Evolutionary conservation across 2,329 filamentous ascomycete species (phyloP), one percentile per base, ranked within the genome.

Genomic region (Grosmannia penicillata): DNA sequence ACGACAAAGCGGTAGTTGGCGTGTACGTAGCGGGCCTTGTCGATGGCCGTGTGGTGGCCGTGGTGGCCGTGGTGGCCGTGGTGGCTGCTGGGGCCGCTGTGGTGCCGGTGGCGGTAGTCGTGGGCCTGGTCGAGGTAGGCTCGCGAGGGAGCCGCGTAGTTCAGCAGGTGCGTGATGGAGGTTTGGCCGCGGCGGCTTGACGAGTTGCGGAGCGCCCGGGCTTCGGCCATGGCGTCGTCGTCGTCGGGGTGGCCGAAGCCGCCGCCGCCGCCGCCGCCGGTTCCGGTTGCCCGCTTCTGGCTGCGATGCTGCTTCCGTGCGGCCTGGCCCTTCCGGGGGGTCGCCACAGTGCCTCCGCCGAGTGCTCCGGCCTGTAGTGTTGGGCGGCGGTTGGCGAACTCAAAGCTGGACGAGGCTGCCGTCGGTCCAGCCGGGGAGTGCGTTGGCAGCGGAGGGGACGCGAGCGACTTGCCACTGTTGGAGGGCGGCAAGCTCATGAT

Each of bases 1-100:
- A 98, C 87, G 42, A 98, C 81, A 56, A 98, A 98, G 40, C 91
- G 81, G 55, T 98, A 98, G 57, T 98, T 98, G 47, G 91, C 86
- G 57, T 98, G 87, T 14, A 98, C 71, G 41, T 70, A 89, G 68
- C 82, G 78, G 41, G 87, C 82, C 62, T 96, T 96, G 58, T 98
- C 91, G 31, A 78, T 74, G 13, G 84, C 77, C 11, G 28, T 36
- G 32, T 34, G 37, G 57, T 95, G 86, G 57, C 94, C 83, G 21
- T 87, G 86, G 26, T 86, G 94, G 41, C 82, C 74, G 26, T 74
- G 68, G 43, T 72, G 66, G 28, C 32, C 21, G 8, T 29, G 18
- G 14, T 24, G 17, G 24, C 18, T 67, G 62, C 44, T 68, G 61
- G 36, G 63, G 57, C 66, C 57, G 39, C 68, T 61, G 40, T 63